phyloP scores from a whole-genome alignment of 140 eudicot genomes.

The Erigeron philadelphicus region DNA sequence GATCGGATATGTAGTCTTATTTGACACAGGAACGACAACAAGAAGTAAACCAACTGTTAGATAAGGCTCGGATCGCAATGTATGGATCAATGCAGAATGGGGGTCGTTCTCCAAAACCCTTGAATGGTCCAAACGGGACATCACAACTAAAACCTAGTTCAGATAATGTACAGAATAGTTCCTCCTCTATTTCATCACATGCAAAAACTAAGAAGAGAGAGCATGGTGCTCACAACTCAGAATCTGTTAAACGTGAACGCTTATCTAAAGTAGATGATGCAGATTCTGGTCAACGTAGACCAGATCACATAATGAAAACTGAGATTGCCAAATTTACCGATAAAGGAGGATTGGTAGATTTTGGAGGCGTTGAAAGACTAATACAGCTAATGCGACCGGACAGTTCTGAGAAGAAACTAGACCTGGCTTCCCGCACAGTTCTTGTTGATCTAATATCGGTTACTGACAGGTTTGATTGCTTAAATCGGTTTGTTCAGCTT shows the following conservation, averaged over 20 bases:
- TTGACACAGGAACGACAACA: conserved; percentile 56
- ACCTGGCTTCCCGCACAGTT: conserved; percentile 50
- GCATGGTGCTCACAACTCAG: conserved; percentile 57
- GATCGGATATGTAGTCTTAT: conserved; percentile 26
- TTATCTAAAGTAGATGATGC: conserved; percentile 56
- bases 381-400: conserved; percentile 79
- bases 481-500: conserved; percentile 63
- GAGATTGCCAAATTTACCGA: conserved; percentile 76
- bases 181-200: conserved; percentile 49
- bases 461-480: conserved; percentile 73
- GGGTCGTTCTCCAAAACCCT: conserved; percentile 77
- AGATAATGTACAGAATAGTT: conserved; percentile 63
- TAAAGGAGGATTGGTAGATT: conserved; percentile 74
- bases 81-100: conserved; percentile 67
- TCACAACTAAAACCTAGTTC: conserved; percentile 59
- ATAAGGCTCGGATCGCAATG: conserved; percentile 63
- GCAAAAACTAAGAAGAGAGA: conserved; percentile 76
- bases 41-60: conserved; percentile 62
- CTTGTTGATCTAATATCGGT: conserved; percentile 73
- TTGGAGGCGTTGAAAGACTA: conserved; percentile 66
- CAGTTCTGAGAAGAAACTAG: conserved; percentile 52
- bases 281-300: conserved; percentile 43
- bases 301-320: conserved; percentile 47
- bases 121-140: conserved; percentile 44
- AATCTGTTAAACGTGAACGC: conserved; percentile 71